A percentile compares a stretch with the other conserved stretches of the same genome.
These are phyloP conservation scores for Skeletonema menzelii DNA, from an alignment of 108 stramenopile genomes.

Conservation along the genomic window DNA sequence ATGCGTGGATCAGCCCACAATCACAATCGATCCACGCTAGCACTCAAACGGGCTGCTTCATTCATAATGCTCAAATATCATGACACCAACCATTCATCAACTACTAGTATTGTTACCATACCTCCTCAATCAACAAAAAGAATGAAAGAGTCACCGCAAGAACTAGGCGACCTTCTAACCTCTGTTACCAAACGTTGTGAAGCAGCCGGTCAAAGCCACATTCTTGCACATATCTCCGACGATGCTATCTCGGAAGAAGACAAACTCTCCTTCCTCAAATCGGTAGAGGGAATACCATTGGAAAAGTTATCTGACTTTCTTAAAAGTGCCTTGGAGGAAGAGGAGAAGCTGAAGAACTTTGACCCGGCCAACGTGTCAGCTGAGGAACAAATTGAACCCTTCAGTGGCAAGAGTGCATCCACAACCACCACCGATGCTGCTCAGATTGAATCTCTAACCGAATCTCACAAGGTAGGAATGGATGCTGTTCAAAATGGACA, in stretches of 20 bases:
- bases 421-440: conserved; percentile 23
- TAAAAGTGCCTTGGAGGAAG: conserved; percentile 50
- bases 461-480: conserved; percentile 48
- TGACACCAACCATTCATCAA: too few species aligned
- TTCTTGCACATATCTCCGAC: conserved; percentile 29
- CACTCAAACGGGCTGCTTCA: too few species aligned
- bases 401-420: conserved; percentile 47
- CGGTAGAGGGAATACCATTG: conserved; percentile 43
- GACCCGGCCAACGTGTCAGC: conserved; percentile 13
- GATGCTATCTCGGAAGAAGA: conserved; percentile 2
- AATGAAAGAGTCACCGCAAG: too few species aligned
- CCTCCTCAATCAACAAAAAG: too few species aligned
- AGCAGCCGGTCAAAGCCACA: conserved; percentile 26
- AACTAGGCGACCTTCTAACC: conserved; percentile 26
- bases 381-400: conserved; percentile 58
- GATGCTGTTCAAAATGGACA: conserved; percentile 60
- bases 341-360: conserved; percentile 27
- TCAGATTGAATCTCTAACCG: conserved; percentile 9
- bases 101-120: too few species aligned
- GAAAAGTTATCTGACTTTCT: conserved; percentile 59
- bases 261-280: conserved; percentile 40
- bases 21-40: too few species aligned
- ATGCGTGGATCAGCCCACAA: too few species aligned
- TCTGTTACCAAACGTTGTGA: conserved; percentile 24
- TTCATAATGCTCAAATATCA: too few species aligned